A percentile compares a stretch with the other conserved stretches of the same genome.
Conservation (phyloP, 2,329 filamentous ascomycete species). For the Nigrospora oryzae region DNA sequence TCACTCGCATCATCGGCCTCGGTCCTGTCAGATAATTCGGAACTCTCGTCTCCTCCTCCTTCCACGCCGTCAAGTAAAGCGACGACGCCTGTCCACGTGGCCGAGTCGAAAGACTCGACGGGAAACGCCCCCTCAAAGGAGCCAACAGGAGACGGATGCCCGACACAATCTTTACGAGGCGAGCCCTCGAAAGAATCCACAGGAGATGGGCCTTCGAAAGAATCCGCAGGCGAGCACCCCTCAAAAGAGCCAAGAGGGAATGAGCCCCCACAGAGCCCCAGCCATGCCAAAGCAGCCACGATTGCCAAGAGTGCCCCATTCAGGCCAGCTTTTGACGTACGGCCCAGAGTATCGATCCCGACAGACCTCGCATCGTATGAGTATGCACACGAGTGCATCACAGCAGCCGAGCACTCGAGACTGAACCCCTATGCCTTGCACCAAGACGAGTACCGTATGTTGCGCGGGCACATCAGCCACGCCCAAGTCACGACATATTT, state of each 20-base stretch:
- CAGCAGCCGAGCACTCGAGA: slow-evolving; percentile 80
- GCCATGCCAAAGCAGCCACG: not conserved
- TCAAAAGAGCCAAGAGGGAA: slow-evolving; percentile 12
- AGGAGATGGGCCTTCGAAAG: too few relatives aligned
- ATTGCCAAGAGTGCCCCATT: slow-evolving; percentile 13
- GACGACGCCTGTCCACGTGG: slow-evolving; percentile 48
- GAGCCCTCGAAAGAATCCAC: too few relatives aligned
- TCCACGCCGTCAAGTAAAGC: slow-evolving; percentile 50
- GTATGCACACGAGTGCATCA: slow-evolving; percentile 86
- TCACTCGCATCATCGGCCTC: slow-evolving; percentile 47
- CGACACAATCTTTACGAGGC: too few relatives aligned
- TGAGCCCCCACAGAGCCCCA: not conserved
- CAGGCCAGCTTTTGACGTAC: slow-evolving; percentile 46
- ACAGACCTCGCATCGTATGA: slow-evolving; percentile 60
- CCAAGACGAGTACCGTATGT: slow-evolving; percentile 69
- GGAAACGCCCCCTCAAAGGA: slow-evolving; percentile 1
- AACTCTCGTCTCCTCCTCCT: slow-evolving; percentile 44
- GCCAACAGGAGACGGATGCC: too few relatives aligned
- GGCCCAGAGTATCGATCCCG: slow-evolving; percentile 78
- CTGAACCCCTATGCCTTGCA: slow-evolving; percentile 87
- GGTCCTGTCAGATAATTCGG: slow-evolving; percentile 44
- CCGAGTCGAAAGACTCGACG: slow-evolving; percentile 23
- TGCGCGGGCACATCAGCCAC: slow-evolving; percentile 76
- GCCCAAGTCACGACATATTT: slow-evolving; percentile 90
- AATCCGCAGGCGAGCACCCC: not conserved